Conservation (phyloP, 2,329 filamentous ascomycete genomes). For the Xylariaceae sp. region DNA sequence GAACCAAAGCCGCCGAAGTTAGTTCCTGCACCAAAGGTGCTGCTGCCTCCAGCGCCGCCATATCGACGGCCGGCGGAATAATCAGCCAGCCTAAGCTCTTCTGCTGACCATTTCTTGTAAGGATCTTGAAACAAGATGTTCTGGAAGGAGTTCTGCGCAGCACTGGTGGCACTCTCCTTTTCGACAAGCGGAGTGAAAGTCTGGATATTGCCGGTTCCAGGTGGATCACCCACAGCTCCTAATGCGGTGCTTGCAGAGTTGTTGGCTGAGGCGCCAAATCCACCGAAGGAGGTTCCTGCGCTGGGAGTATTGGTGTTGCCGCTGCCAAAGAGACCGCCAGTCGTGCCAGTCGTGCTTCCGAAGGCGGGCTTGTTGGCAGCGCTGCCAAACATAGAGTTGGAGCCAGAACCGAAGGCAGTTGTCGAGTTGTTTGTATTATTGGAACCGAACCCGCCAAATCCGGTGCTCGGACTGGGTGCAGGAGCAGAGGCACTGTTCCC, state of each 20-base stretch:
- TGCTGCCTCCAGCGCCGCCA: slow-evolving; percentile 79
- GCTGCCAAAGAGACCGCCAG: slow-evolving; percentile 47
- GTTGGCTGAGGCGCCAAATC: slow-evolving; percentile 39
- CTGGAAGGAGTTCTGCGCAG: slow-evolving; percentile 63
- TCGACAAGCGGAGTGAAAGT: slow-evolving; percentile 67
- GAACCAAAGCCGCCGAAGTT: slow-evolving; percentile 50
- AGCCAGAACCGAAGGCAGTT: slow-evolving; percentile 37
- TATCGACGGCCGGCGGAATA: slow-evolving; percentile 82
- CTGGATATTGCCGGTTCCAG: slow-evolving; percentile 63
- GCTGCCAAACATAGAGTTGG: slow-evolving; percentile 27
- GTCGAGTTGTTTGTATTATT: slow-evolving; percentile 33
- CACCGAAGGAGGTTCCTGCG: slow-evolving; percentile 24
- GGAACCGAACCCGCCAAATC: slow-evolving; percentile 39
- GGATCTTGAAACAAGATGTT: slow-evolving; percentile 74
- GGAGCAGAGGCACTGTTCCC: slow-evolving; percentile 25
- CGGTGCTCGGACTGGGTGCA: slow-evolving; percentile 32
- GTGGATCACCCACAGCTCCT: slow-evolving; percentile 53
- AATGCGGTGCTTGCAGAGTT: slow-evolving; percentile 43
- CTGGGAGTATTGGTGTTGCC: slow-evolving; percentile 26
- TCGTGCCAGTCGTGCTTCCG: slow-evolving; percentile 39
- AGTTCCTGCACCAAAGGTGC: slow-evolving; percentile 69
- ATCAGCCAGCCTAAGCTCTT: slow-evolving; percentile 76
- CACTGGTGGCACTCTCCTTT: slow-evolving; percentile 61
- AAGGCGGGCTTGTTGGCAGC: slow-evolving; percentile 47
- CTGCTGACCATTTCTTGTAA: slow-evolving; percentile 88